phyloP scores from a whole-genome alignment of 164 flowering plant genomes.

The Sextonia rubra region DNA sequence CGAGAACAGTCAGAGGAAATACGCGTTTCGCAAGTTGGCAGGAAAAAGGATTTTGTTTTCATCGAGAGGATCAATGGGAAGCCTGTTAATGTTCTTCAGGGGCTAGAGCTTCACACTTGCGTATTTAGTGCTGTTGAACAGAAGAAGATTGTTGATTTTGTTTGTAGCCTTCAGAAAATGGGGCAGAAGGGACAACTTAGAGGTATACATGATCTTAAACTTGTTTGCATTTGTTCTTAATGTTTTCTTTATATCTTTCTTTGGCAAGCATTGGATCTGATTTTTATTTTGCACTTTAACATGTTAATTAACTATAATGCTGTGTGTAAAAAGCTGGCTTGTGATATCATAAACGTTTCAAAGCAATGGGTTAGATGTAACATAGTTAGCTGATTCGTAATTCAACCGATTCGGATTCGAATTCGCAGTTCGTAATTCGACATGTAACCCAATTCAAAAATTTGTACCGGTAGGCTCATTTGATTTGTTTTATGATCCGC shows the following conservation, averaged over 20 bases:
- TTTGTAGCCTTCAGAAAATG: slow-evolving; percentile 30
- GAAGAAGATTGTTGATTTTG: slow-evolving; percentile 37
- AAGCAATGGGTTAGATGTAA: too few species aligned
- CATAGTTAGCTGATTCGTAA: too few species aligned
- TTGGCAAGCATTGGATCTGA: too few species aligned
- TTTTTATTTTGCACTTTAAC: too few species aligned
- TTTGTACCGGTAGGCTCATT: too few species aligned
- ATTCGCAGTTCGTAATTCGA: too few species aligned
- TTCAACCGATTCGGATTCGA: too few species aligned
- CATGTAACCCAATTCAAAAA: too few species aligned
- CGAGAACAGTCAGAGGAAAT: slow-evolving; percentile 18
- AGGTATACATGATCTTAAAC: slow-evolving; percentile 25
- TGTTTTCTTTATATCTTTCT: background rate
- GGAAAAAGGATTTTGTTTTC: slow-evolving; percentile 39
- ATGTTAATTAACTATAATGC: too few species aligned
- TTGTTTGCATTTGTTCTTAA: background rate
- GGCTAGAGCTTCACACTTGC: slow-evolving; percentile 50
- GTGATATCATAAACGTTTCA: too few species aligned
- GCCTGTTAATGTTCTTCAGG: slow-evolving; percentile 36
- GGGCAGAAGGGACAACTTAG: slow-evolving; percentile 45
- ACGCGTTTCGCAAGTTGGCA: slow-evolving; percentile 29
- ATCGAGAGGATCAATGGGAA: slow-evolving; percentile 37
- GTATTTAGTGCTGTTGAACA: slow-evolving; percentile 50
- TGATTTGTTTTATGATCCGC: too few species aligned
- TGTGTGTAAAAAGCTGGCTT: too few species aligned